Evolutionary conservation across 352 stramenopile species (phyloP).

Genomic region (Phytopythium boreale): DNA sequence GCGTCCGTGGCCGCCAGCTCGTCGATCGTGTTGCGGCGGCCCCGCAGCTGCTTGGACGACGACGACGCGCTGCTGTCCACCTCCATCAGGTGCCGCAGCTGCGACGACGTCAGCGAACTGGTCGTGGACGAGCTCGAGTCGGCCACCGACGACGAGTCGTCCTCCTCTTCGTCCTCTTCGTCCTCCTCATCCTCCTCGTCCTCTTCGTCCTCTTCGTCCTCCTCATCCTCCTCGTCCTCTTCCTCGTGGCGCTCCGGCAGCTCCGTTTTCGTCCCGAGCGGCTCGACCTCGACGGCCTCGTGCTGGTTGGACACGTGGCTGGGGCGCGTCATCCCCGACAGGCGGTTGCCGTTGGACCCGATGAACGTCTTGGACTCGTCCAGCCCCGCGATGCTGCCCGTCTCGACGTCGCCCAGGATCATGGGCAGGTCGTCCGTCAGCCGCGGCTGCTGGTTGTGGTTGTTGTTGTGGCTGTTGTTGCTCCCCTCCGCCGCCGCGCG

Average conservation of each 20-base stretch:
- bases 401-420: constrained; percentile 30
- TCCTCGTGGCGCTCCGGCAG: not conserved
- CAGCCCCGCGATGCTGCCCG: constrained; percentile 29
- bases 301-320: not conserved
- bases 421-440: constrained; percentile 26
- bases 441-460: constrained; percentile 2
- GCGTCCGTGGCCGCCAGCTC: constrained; percentile 2
- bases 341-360: not conserved
- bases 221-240: not conserved
- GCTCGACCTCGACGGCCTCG: not conserved
- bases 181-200: not conserved
- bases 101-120: constrained; percentile 29
- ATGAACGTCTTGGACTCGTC: constrained; percentile 20
- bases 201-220: constrained; percentile 2
- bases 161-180: not conserved
- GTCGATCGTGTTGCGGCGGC: constrained; percentile 7
- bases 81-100: constrained; percentile 25
- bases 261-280: not conserved
- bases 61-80: constrained; percentile 20
- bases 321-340: not conserved
- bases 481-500: not conserved
- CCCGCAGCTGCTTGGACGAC: not conserved
- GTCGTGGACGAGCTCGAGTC: constrained; percentile 18
- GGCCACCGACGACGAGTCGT: constrained; percentile 5
- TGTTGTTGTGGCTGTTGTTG: too few species aligned